phyloP scores from a whole-genome alignment of 352 stramenopile species.

The Pythium phragmiticola region DNA sequence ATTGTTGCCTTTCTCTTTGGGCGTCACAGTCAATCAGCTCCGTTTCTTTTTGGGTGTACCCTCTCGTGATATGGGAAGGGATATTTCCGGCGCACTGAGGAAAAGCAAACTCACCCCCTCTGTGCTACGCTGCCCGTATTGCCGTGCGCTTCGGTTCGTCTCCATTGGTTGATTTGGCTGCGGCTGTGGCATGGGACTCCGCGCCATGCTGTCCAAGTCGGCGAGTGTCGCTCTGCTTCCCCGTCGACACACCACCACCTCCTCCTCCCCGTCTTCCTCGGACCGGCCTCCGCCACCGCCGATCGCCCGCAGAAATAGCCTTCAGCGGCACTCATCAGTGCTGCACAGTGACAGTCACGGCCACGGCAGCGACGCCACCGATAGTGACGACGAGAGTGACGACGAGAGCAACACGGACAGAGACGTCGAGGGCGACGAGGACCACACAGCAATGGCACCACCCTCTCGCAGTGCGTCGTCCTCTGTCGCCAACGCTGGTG shows the following conservation, averaged over 20 bases:
- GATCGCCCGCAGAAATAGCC: constrained; percentile 3
- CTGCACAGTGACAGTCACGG: neutral
- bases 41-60: neutral
- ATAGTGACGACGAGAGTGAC: neutral
- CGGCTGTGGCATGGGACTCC: constrained; percentile 21
- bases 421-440: neutral
- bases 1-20: neutral
- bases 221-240: constrained; percentile 15
- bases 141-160: too few relatives aligned
- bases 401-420: neutral
- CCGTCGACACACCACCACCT: neutral
- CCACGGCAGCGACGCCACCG: constrained; percentile 2
- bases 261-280: neutral
- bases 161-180: constrained; percentile 3
- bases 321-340: neutral
- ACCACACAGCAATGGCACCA: neutral
- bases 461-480: neutral
- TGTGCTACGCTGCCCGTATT: neutral
- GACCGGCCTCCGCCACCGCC: constrained; percentile 1
- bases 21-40: constrained; percentile 2
- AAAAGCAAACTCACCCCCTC: neutral
- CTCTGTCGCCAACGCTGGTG: neutral
- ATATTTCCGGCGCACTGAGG: constrained; percentile 11
- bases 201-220: constrained; percentile 21
- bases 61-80: neutral